Conservation (phyloP, 306 rosid species). For the Begonia loranthoides region DNA sequence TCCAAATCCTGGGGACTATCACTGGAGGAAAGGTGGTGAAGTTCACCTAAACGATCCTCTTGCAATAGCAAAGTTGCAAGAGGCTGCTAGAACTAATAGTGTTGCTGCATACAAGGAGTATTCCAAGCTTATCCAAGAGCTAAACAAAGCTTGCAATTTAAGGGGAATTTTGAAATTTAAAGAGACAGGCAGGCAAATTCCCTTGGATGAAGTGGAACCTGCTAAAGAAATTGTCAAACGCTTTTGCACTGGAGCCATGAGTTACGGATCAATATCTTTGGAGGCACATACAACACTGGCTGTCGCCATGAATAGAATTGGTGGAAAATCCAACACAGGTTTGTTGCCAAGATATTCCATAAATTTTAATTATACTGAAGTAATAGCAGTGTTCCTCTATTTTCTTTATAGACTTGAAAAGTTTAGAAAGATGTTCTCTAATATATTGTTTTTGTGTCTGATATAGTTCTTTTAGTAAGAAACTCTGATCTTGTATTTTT, state of each 20-base stretch:
- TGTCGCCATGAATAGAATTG: conserved; percentile 82
- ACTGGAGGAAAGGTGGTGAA: conserved; percentile 99
- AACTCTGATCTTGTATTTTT: too few relatives aligned
- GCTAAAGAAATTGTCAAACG: conserved; percentile 92
- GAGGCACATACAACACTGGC: conserved; percentile 94
- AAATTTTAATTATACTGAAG: too few relatives aligned
- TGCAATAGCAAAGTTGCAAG: conserved; percentile 91
- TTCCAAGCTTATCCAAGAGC: conserved; percentile 66
- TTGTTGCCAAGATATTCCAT: conserved; percentile 7
- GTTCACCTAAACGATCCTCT: conserved; percentile 93
- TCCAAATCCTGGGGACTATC: conserved; percentile 98
- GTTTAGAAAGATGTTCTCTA: too few relatives aligned
- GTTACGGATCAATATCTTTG: conserved; percentile 96
- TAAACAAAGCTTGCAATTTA: conserved; percentile 88
- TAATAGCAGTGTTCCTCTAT: too few relatives aligned
- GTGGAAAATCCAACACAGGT: conserved; percentile 99
- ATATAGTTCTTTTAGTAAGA: too few relatives aligned
- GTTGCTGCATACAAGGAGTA: conserved; percentile 78
- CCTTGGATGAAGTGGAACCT: conserved; percentile 86
- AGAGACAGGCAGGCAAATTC: conserved; percentile 35
- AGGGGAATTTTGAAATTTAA: conserved; percentile 84
- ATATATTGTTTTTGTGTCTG: too few relatives aligned
- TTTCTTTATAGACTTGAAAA: not conserved
- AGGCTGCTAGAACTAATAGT: conserved; percentile 90
- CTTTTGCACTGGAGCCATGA: conserved; percentile 99